phyloP scores from a whole-genome alignment of 164 flowering plant genomes.

The Kalanchoe fedtschenkoi region DNA sequence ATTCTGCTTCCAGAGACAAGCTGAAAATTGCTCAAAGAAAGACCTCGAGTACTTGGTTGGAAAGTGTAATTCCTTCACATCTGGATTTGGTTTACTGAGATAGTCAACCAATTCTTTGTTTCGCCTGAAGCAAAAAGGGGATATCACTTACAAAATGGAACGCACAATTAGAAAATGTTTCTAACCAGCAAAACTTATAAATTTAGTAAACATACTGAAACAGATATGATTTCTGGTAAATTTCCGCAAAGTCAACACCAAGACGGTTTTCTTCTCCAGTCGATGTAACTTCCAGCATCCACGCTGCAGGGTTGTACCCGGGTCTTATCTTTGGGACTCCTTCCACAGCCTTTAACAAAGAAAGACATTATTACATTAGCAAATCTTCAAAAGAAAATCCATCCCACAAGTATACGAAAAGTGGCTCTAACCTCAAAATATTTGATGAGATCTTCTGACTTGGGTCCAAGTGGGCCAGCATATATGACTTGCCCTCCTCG shows the following conservation, averaged over 20 bases:
- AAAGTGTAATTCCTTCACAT: constrained; percentile 58
- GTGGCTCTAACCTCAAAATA: constrained; percentile 62
- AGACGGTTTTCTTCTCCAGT: constrained; percentile 61
- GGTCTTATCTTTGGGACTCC: constrained; percentile 73
- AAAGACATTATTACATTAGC: not conserved
- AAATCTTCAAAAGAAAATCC: not conserved
- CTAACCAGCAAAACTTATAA: not conserved
- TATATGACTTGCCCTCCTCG: constrained; percentile 91
- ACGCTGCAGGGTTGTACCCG: constrained; percentile 87
- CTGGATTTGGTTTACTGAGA: constrained; percentile 51
- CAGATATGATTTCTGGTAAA: constrained; percentile 52
- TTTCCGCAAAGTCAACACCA: constrained; percentile 84
- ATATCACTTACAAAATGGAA: not conserved
- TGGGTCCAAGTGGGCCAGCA: constrained; percentile 84
- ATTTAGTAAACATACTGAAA: constrained; percentile 43
- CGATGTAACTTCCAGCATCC: constrained; percentile 96
- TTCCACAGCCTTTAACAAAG: constrained; percentile 51
- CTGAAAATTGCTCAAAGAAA: constrained; percentile 54
- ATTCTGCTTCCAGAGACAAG: constrained; percentile 95
- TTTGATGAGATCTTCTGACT: constrained; percentile 56
- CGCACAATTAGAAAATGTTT: no score
- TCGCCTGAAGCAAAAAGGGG: constrained; percentile 34
- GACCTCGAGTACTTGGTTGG: constrained; percentile 71
- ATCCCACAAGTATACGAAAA: not conserved
- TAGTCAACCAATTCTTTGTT: constrained; percentile 67